phyloP scores from a whole-genome alignment of 2,329 filamentous ascomycete genomes.

The Alternaria arbusti region DNA sequence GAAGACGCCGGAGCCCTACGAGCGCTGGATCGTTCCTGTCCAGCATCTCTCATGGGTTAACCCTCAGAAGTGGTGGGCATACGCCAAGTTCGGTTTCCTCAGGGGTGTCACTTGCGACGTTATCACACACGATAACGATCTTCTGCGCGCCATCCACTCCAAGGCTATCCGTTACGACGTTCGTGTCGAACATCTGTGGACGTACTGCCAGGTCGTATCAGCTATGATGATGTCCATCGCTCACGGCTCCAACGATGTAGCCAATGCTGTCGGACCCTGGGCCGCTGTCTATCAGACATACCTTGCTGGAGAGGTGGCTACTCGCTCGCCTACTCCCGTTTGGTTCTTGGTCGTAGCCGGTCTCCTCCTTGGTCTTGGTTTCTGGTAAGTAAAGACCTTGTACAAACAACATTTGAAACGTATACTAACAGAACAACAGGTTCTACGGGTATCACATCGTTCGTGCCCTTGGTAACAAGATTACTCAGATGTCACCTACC shows the following conservation, averaged over 20 bases:
- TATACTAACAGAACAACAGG: neutral
- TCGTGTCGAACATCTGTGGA: slow-evolving; percentile 57
- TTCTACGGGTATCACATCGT: slow-evolving; percentile 71
- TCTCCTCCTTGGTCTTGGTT: slow-evolving; percentile 60
- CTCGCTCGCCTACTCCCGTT: slow-evolving; percentile 59
- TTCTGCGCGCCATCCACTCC: slow-evolving; percentile 50
- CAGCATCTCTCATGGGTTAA: slow-evolving; percentile 38
- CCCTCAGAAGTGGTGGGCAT: slow-evolving; percentile 46
- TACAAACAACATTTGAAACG: neutral
- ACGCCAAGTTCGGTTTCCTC: slow-evolving; percentile 54
- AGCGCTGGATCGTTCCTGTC: slow-evolving; percentile 45
- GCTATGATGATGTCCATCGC: slow-evolving; percentile 76
- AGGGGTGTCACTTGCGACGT: slow-evolving; percentile 53
- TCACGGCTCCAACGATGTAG: slow-evolving; percentile 72
- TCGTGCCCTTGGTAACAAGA: slow-evolving; percentile 65
- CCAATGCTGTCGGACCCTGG: slow-evolving; percentile 62
- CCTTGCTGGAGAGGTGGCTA: slow-evolving; percentile 55
- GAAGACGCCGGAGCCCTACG: slow-evolving; percentile 39
- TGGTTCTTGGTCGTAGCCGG: slow-evolving; percentile 67
- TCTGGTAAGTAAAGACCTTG: slow-evolving; percentile 49
- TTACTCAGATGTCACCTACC: slow-evolving; percentile 66
- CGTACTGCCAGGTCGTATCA: slow-evolving; percentile 52
- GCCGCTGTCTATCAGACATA: slow-evolving; percentile 69
- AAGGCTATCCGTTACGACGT: slow-evolving; percentile 55
- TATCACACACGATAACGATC: slow-evolving; percentile 49